A percentile compares a stretch with the other conserved stretches of the same genome.
Conservation (phyloP, 2,329 filamentous ascomycete genomes). For the Cytospora piceicola region DNA sequence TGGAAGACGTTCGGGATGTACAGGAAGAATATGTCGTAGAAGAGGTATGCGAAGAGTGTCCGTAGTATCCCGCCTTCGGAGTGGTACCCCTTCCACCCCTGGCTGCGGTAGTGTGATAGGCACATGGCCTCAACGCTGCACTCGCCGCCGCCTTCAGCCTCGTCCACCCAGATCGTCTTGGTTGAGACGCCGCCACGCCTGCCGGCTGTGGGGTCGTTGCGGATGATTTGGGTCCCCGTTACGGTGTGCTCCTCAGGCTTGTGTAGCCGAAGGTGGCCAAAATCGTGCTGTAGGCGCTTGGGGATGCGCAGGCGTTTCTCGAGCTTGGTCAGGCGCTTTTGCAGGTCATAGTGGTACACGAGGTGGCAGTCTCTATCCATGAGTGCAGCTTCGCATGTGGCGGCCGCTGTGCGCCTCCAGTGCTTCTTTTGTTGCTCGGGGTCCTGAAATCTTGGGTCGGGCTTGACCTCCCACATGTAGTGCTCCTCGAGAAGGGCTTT, state of each 20-base stretch:
- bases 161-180: conserved; percentile 89
- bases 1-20: conserved; percentile 98
- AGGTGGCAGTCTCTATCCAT: conserved; percentile 89
- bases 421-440: conserved; percentile 69
- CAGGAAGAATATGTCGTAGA: conserved; percentile 89
- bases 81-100: conserved; percentile 95
- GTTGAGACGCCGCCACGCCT: conserved; percentile 54
- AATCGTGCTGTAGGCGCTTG: conserved; percentile 88
- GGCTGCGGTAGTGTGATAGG: conserved; percentile 77
- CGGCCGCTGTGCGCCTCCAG: conserved; percentile 77
- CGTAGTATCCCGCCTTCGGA: conserved; percentile 88
- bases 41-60: conserved; percentile 89
- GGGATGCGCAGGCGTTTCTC: conserved; percentile 83
- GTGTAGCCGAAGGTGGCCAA: conserved; percentile 79
- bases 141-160: conserved; percentile 67
- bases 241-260: conserved; percentile 77
- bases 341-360: conserved; percentile 91
- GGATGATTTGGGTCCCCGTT: conserved; percentile 77
- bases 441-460: conserved; percentile 44
- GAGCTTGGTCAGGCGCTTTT: conserved; percentile 90
- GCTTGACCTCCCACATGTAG: conserved; percentile 75
- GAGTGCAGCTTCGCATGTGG: conserved; percentile 83
- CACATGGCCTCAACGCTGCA: conserved; percentile 96
- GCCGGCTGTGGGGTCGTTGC: conserved; percentile 48
- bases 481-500: conserved; percentile 94